phyloP scores from a whole-genome alignment of 2,329 filamentous ascomycete species.

The Ceratocystis alfenasii region DNA sequence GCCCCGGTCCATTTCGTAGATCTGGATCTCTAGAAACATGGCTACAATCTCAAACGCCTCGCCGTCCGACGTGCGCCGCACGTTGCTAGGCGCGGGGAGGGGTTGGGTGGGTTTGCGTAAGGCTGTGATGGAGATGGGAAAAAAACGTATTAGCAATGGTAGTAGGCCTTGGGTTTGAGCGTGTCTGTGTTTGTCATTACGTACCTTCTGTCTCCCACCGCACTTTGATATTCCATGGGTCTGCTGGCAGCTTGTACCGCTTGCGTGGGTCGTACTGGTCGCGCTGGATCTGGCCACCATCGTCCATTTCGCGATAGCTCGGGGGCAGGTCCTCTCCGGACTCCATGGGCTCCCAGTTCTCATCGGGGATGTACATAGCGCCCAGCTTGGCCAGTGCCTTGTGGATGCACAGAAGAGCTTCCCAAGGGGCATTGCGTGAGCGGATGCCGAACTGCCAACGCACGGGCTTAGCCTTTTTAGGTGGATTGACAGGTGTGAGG shows the following conservation, averaged over 20 bases:
- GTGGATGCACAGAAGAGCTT: constrained; percentile 91
- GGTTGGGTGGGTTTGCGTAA: constrained; percentile 20
- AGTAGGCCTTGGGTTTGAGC: neutral
- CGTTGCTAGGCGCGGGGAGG: constrained; percentile 8
- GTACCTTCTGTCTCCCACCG: constrained; percentile 76
- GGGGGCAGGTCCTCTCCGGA: constrained; percentile 34
- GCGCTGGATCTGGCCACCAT: constrained; percentile 31
- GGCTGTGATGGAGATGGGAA: neutral
- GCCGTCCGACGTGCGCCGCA: constrained; percentile 30
- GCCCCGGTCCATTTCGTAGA: constrained; percentile 84
- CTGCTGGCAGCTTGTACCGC: constrained; percentile 76
- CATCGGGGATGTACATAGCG: constrained; percentile 69
- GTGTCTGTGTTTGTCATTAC: constrained; percentile 24
- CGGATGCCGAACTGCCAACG: constrained; percentile 98
- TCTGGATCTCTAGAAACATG: constrained; percentile 89
- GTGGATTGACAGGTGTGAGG: constrained; percentile 50
- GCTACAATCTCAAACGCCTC: constrained; percentile 55
- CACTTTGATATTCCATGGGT: constrained; percentile 88
- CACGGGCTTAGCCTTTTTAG: constrained; percentile 65
- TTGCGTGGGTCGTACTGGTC: constrained; percentile 38
- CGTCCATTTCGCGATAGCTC: constrained; percentile 34
- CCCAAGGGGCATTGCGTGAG: constrained; percentile 83
- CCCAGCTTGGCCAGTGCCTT: constrained; percentile 79
- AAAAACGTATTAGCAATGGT: neutral
- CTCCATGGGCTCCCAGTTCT: constrained; percentile 42